Evolutionary conservation across 495 filamentous ascomycete species (phyloP).

Genomic region (Talaromyces adpressus): DNA sequence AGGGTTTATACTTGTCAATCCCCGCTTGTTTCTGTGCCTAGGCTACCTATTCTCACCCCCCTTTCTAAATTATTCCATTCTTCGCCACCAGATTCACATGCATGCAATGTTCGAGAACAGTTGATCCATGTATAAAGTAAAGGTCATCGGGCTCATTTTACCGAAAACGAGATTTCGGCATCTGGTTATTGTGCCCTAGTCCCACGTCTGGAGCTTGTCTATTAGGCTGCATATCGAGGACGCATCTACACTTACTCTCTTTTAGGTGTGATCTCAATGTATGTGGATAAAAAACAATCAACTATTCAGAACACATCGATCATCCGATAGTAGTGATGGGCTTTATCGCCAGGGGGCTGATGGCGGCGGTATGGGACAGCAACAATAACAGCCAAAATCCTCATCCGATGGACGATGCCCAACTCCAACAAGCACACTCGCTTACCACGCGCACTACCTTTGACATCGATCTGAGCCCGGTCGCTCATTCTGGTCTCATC

Average conservation of each 20-base stretch:
- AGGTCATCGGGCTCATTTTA: neutral
- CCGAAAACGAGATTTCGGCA: neutral
- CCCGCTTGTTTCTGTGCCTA: neutral
- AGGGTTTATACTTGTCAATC: neutral
- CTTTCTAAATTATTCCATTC: neutral
- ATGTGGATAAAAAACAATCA: neutral
- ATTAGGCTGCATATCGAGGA: neutral
- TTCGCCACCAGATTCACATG: neutral
- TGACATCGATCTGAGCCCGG: conserved; percentile 21
- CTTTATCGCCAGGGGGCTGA: neutral
- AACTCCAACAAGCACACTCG: neutral
- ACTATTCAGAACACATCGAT: neutral
- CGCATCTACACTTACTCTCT: neutral
- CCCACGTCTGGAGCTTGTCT: neutral
- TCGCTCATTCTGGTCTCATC: conserved; percentile 39
- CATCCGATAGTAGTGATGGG: neutral
- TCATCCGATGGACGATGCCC: neutral
- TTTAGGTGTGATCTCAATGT: neutral
- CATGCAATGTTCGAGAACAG: neutral
- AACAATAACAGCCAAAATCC: neutral
- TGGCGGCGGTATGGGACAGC: neutral
- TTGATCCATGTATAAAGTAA: neutral
- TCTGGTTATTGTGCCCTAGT: neutral
- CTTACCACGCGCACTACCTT: neutral
- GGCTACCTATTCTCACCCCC: neutral